phyloP scores from a whole-genome alignment of 805 yeast genomes.

The Cyberlindnera nakhonratchasimensis region DNA sequence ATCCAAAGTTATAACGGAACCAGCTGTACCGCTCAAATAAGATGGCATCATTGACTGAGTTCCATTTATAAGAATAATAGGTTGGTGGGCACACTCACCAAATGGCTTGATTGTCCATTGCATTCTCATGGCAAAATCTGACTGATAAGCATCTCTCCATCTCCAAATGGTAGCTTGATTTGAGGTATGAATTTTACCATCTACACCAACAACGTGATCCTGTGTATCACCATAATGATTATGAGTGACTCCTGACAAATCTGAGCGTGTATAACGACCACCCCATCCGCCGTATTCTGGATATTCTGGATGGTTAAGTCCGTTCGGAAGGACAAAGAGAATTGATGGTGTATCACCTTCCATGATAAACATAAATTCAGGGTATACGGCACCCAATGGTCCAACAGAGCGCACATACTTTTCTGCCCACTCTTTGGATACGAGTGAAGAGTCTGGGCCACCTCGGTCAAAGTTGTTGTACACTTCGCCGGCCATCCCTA shows the following conservation, averaged over 20 bases:
- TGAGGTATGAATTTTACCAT: conserved; percentile 22
- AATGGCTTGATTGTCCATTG: conserved; percentile 33
- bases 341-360: conserved; percentile 34
- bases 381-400: conserved; percentile 29
- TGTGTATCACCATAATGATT: conserved; percentile 26
- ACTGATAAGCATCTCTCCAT: conserved; percentile 32
- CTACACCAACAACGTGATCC: conserved; percentile 18
- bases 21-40: conserved; percentile 13
- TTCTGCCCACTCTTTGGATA: conserved; percentile 28
- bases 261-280: conserved; percentile 29
- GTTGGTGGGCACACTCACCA: conserved; percentile 25
- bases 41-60: conserved; percentile 24
- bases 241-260: conserved; percentile 20
- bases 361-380: conserved; percentile 26
- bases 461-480: conserved; percentile 26
- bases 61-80: conserved; percentile 27
- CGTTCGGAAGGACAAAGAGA: conserved; percentile 30
- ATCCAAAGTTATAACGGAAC: conserved; percentile 1
- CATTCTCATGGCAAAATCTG: conserved; percentile 32
- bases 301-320: conserved; percentile 28
- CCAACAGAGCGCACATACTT: conserved; percentile 27
- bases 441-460: conserved; percentile 28
- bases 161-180: conserved; percentile 33
- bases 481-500: conserved; percentile 31
- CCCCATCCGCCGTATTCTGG: conserved; percentile 37